Evolutionary conservation across 768 basidiomycete genomes (phyloP).

Genomic region (Leccinellum albellum): DNA sequence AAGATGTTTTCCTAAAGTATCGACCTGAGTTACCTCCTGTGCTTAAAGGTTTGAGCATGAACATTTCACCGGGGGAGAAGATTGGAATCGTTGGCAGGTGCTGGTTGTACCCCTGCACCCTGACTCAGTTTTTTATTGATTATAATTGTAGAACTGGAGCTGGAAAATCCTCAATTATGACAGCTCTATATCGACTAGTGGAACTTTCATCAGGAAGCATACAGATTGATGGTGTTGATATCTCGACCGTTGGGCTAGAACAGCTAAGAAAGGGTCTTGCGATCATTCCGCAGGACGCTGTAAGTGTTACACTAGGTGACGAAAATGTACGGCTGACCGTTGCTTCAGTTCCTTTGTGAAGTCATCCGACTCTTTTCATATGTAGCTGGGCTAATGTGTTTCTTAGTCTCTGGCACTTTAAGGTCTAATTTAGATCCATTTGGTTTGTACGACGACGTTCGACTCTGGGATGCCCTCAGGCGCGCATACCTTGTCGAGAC

Average conservation of each 20-base stretch:
- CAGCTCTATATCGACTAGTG: constrained; percentile 80
- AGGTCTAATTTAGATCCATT: constrained; percentile 91
- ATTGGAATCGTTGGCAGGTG: constrained; percentile 82
- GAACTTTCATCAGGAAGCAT: constrained; percentile 79
- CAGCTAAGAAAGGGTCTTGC: constrained; percentile 66
- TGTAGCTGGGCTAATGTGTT: constrained; percentile 7
- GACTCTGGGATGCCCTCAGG: constrained; percentile 86
- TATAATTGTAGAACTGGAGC: constrained; percentile 61
- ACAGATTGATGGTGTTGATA: constrained; percentile 77
- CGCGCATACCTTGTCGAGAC: constrained; percentile 77
- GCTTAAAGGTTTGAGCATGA: constrained; percentile 75
- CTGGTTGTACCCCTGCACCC: constrained; percentile 3
- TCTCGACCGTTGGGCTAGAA: constrained; percentile 75
- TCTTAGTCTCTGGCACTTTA: constrained; percentile 69
- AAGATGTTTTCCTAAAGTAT: constrained; percentile 75
- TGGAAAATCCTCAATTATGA: constrained; percentile 91
- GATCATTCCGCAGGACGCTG: constrained; percentile 78
- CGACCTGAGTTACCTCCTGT: constrained; percentile 84
- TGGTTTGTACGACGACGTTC: constrained; percentile 70
- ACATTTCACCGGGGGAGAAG: constrained; percentile 75
- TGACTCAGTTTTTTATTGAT: not conserved
- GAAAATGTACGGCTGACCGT: not conserved
- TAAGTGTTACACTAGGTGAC: constrained; percentile 1
- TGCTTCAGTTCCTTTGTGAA: constrained; percentile 38
- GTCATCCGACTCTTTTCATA: not conserved